Base-by-base conservation (phyloP, 768 basidiomycete genomes). In the Pseudohyphozyma bogoriensis region DNA sequence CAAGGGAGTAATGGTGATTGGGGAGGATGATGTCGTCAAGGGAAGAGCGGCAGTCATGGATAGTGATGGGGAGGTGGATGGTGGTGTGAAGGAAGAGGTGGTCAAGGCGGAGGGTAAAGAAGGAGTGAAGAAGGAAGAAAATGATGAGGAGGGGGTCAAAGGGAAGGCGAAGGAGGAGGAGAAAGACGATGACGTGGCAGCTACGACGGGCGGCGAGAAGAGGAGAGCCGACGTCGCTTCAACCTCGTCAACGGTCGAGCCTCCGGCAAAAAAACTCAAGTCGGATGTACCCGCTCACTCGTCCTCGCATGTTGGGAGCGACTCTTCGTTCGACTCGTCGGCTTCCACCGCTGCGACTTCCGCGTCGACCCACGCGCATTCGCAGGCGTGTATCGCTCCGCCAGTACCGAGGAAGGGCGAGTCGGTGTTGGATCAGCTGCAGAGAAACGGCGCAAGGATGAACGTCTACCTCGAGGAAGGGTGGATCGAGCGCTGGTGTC, bases 401-500 rank as follows among this genome's bases (percentile, higher is more conserved):
- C 50, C 60, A 0, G 26, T 33, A 1, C 22, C 54, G 1, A 35
- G 55, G 16, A 28, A 33, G 0, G 49, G 28, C 1, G 51, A 28
- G 0, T 52, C 59, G 24, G 53, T 56, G 16, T 53, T 67, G 6
- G 32, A 4, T 0, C 36, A 55, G 53, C 57, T 67, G 31, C 55
- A 58, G 35, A 7, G n/a, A 22, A 32, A n/a, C 6, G 55, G 55
- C 0, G 55, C 36, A 13, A 26, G 54, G 11, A 3, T 46, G 28
- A 66, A 71, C 42, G 46, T 69, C 0, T 71, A 57, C 31, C 54
- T 71, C 1, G 55, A 54, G 20, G 69, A 71, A 6, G 66, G 60
- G 6, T 71, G 57, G 51, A 62, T 60, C 42, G 36, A 51, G 18
- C 36, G 56, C 5, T 65, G 63, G 59, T 71, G 70, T 47, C 44